Evolutionary conservation across 352 stramenopile species (phyloP), one percentile per base, ranked within the genome.

Genomic region (Detonula confervacea): DNA sequence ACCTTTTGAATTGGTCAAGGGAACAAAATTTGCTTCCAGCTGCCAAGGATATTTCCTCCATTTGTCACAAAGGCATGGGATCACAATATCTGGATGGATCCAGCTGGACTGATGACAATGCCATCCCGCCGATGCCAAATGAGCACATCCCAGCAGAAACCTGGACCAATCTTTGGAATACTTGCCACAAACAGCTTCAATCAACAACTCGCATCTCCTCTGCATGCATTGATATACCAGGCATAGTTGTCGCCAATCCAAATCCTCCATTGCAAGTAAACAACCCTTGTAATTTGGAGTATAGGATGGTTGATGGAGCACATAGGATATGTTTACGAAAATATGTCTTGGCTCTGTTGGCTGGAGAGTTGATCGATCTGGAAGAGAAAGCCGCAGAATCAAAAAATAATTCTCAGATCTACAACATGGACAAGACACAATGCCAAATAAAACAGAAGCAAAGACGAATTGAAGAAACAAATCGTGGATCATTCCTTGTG

Each of bases 21-120:
- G n/a, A 67, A 56, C 54, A 75, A 59, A 64, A 75, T 12, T 33
- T 79, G 25, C 56, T 79, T 54, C 76, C 76, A 24, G 46, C 42
- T 24, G 14, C 18, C 20, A 64, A 80, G 18, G 14, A 71, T 27
- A 29, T 79, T 27, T 11, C 59, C 24, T 55, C 49, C 16, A 69
- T 84, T 67, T 84, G 76, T 44, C 76, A 84, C 37, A 84, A 84
- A 69, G 76, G 68, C 22, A 84, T 84, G 76, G 73, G 72, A 33
- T 1, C 22, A 25, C 42, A 62, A 22, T 6, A 60, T 27, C 27
- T 47, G 14, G 25, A 37, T 61, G 16, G 24, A 44, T 18, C 18
- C 12, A 46, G n/a, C 18, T 22, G 16, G 9, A 30, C 35, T 29
- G 18, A 66, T 22, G 46, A 55, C 18, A 81, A 75, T 44, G 18